Conservation (phyloP, 1,139 yeast species). For the Candida mesenterica region DNA sequence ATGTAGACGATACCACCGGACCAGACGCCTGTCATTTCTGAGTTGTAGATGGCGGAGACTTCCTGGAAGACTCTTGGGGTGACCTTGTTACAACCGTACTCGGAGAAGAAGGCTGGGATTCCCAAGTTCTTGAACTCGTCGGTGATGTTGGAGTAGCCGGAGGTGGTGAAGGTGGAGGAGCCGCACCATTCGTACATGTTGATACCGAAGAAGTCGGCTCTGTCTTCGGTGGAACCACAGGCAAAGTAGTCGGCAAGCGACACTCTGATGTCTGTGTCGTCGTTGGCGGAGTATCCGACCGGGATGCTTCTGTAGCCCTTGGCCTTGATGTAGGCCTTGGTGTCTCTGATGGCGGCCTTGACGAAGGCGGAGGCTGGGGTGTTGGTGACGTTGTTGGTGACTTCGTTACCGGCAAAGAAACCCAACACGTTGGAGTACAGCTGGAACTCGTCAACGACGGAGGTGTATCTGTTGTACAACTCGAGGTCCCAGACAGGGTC, state of each 20-base stretch:
- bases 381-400: slow-evolving; percentile 68
- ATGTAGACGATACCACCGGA: slow-evolving; percentile 77
- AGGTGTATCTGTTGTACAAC: slow-evolving; percentile 64
- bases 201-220: slow-evolving; percentile 89
- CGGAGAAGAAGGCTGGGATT: slow-evolving; percentile 85
- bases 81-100: slow-evolving; percentile 83
- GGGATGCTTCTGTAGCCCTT: slow-evolving; percentile 72
- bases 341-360: slow-evolving; percentile 86
- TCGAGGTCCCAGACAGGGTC: slow-evolving; percentile 59
- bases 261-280: slow-evolving; percentile 69
- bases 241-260: slow-evolving; percentile 78
- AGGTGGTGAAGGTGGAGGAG: slow-evolving; percentile 52
- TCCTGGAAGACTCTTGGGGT: slow-evolving; percentile 72
- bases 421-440: slow-evolving; percentile 76
- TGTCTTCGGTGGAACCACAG: slow-evolving; percentile 61
- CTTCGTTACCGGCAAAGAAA: slow-evolving; percentile 92
- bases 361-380: slow-evolving; percentile 83
- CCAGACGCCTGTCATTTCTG: slow-evolving; percentile 37
- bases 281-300: slow-evolving; percentile 88
- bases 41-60: slow-evolving; percentile 58
- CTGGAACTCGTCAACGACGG: slow-evolving; percentile 70
- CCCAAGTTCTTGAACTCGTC: slow-evolving; percentile 66
- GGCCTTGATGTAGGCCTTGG: slow-evolving; percentile 68
- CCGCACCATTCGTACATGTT: slow-evolving; percentile 99
- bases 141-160: slow-evolving; percentile 79